Evolutionary conservation across 1,284 basidiomycete species (phyloP).

Genomic region (Lentinus polychrous): DNA sequence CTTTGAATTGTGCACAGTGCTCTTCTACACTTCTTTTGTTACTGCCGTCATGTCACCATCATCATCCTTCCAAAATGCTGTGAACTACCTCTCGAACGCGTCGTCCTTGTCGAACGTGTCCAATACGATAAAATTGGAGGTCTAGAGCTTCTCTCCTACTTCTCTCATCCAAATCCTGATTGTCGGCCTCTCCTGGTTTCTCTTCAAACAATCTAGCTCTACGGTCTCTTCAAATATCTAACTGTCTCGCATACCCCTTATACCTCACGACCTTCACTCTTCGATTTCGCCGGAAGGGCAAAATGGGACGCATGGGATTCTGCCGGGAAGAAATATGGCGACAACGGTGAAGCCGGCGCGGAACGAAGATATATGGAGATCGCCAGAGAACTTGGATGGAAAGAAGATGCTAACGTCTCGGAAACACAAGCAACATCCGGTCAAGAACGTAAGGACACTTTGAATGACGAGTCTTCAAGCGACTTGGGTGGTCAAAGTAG

Average conservation of each 20-base stretch:
- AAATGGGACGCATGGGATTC: slow-evolving; percentile 85
- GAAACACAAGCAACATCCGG: slow-evolving; percentile 3
- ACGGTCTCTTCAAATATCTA: slow-evolving; percentile 79
- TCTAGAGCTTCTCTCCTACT: slow-evolving; percentile 29
- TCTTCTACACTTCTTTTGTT: neutral
- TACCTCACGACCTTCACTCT: slow-evolving; percentile 67
- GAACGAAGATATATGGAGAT: slow-evolving; percentile 65
- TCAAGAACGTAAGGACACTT: slow-evolving; percentile 23
- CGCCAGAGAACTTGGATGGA: slow-evolving; percentile 67
- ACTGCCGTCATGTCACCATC: slow-evolving; percentile 31
- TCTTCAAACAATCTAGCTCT: slow-evolving; percentile 50
- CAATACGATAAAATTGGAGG: slow-evolving; percentile 67
- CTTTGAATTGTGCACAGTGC: neutral
- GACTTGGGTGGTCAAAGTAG: slow-evolving; percentile 9
- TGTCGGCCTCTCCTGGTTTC: slow-evolving; percentile 9
- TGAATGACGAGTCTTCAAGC: too few relatives aligned
- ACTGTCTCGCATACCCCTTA: slow-evolving; percentile 52
- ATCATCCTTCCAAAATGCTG: slow-evolving; percentile 51
- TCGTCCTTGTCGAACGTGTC: slow-evolving; percentile 47
- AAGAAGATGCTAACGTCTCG: slow-evolving; percentile 25
- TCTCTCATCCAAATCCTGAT: slow-evolving; percentile 22
- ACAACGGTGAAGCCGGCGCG: slow-evolving; percentile 31
- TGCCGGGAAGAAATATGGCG: slow-evolving; percentile 43
- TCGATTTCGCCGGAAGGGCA: slow-evolving; percentile 74
- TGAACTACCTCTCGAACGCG: slow-evolving; percentile 53